Base-by-base conservation (phyloP, 2,329 filamentous ascomycete genomes). In the Apiospora sp. region DNA sequence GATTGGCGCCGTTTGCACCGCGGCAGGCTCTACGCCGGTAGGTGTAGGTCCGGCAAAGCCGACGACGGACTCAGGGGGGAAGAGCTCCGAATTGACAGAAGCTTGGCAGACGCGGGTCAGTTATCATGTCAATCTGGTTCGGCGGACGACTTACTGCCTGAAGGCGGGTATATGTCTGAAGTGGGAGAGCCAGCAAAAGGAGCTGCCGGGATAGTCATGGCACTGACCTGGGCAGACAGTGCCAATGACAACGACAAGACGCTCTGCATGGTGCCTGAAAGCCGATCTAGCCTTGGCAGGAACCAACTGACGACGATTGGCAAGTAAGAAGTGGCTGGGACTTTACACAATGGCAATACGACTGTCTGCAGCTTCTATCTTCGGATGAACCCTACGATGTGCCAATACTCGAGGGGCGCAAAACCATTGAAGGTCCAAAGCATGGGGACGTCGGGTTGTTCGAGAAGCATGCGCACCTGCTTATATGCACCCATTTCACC, bases 21-120 rank as follows among this genome's bases (percentile, higher is more conserved):
- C 79, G 1, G 78, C 78, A 4, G 80, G 78, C 68, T 81, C 77
- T 1, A 69, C 71, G 1, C 80, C 80, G 5, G 80, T 81, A 12
- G 74, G 72, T 0, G 78, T 81, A 13, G 77, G 74, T 7, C 77
- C 77, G 16, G 75, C 73, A 58, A 78, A 81, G 14, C 80, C 79
- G 12, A 81, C 77, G 27, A 77, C 72, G 4, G 75, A 72, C 75
- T 81, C 80, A 34, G 76, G 76, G 6, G 80, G 80, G 73, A 81
- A 81, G 30, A 78, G 77, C 14, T 68, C 67, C 13, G 77, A 68
- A 73, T 81, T 74, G 14, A 77, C 80, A 12, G 79, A 75, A 30
- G 79, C 80, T 81, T 46, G 49, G 30, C 19, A 41, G 48, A 49
- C 0, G 22, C 30, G 43, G 27, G 67, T 68, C 27, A 68, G 67